These are phyloP conservation scores for Lotmaria passim DNA, from an alignment of 208 protist genomes.

Conservation along the genomic window DNA sequence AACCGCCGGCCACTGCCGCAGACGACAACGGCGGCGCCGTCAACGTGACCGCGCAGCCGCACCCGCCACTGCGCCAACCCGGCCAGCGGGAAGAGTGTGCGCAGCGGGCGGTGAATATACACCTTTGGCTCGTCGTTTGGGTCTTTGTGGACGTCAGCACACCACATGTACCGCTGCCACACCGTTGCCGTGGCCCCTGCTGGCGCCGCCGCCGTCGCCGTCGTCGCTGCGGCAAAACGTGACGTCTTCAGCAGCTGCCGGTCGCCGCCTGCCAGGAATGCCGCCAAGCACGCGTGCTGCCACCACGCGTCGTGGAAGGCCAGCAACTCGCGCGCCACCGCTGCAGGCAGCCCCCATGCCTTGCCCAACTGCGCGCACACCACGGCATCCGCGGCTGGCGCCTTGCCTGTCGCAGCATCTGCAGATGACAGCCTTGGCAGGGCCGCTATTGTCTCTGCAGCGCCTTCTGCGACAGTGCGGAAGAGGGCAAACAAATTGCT, in stretches of 20 bases:
- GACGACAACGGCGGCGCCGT: not conserved
- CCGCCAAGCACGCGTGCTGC: not conserved
- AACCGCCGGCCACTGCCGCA: not conserved
- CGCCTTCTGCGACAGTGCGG: not conserved
- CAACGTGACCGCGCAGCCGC: constrained; percentile 20
- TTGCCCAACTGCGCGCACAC: constrained; percentile 6
- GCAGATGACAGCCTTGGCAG: too few relatives aligned
- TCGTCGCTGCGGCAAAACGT: not conserved
- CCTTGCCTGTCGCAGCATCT: not conserved
- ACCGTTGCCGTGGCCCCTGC: constrained; percentile 22
- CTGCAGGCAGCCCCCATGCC: constrained; percentile 13
- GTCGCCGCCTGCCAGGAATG: not conserved
- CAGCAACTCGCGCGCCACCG: not conserved
- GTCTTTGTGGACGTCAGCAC: constrained; percentile 35
- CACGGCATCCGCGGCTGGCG: not conserved
- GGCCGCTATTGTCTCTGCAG: not conserved
- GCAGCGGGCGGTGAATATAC: constrained; percentile 38
- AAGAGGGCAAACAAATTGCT: constrained; percentile 38
- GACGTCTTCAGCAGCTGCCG: not conserved
- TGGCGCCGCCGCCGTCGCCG: not conserved
- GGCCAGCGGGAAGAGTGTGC: constrained; percentile 48
- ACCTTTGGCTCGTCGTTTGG: constrained; percentile 24
- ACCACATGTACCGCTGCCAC: constrained; percentile 39
- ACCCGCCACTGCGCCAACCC: constrained; percentile 16
- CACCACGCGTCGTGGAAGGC: constrained; percentile 26